Base-by-base conservation (phyloP, 1,139 yeast genomes). In the Candida tropicalis region DNA sequence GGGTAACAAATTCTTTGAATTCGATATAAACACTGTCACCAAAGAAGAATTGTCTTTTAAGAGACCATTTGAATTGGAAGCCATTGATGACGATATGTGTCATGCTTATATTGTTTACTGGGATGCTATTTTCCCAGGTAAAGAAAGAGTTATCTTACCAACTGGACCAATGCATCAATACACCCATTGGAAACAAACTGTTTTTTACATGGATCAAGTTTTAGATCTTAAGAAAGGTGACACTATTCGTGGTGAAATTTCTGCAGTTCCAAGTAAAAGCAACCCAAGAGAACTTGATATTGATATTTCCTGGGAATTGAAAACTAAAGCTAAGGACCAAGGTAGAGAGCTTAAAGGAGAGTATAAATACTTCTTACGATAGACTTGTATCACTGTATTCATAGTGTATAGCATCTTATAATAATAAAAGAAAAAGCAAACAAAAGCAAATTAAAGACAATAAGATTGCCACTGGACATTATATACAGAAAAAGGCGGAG, bases 101-200 rank as follows among this genome's bases (percentile, higher is more conserved):
- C 97, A 90, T 58, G 99, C 97, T 26, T 72, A 87, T 51, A 82
- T 95, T 51, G 86, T 91, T 18, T 93, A 98, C 97, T 93, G 91
- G 63, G 99, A 93, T 60, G 87, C 91, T 58, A 90, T 81, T 54
- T 93, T 93, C 78, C 75, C 78, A 43, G 82, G 84, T 51, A 75
- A 76, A 46, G 81, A 80, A 52, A 79, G 75, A 46, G 82, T 84
- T 37, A 72, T 72, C 28, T 85, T 87, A 58, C 81, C 87, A 29
- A 87, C 96, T 15, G 95, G 95, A 25, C 93, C 96, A 35, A 86
- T 84, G 73, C 79, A 83, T 42, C 78, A 80, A 52, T 86, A 86
- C 69, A 87, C 95, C 20, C 96, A 87, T 63, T 95, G 99, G 99
- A 95, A 93, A 66, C 99, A 93, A 70, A 87, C 97, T 15, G 96